phyloP scores from a whole-genome alignment of 2,329 filamentous ascomycete species.

The Talaromyces funiculosus region DNA sequence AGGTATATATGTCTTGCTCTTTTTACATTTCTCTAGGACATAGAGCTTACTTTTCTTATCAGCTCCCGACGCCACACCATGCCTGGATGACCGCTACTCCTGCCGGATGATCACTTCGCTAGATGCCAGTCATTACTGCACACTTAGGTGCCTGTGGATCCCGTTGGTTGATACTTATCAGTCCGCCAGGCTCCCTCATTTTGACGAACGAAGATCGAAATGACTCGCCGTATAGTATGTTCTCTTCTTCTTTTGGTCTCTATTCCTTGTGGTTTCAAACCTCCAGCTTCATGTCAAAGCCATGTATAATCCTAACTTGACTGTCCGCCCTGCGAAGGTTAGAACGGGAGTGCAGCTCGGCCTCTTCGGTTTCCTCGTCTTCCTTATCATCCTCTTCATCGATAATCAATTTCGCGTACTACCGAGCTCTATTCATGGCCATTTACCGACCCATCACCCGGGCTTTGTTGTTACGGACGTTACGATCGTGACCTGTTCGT shows the following conservation, averaged over 20 bases:
- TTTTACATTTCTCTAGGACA: background rate
- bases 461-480: constrained; percentile 83
- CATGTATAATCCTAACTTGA: background rate
- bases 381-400: constrained; percentile 72
- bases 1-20: background rate
- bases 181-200: constrained; percentile 9
- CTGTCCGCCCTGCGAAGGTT: constrained; percentile 34
- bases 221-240: constrained; percentile 41
- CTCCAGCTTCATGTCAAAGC: background rate
- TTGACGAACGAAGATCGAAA: constrained; percentile 15
- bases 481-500: constrained; percentile 69
- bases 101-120: constrained; percentile 3
- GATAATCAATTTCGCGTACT: constrained; percentile 85
- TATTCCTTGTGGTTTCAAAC: background rate
- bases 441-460: constrained; percentile 78
- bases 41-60: background rate
- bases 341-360: constrained; percentile 70
- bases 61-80: constrained; percentile 4
- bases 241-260: background rate
- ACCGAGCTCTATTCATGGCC: constrained; percentile 76
- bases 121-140: background rate
- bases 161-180: background rate
- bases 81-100: constrained; percentile 8
- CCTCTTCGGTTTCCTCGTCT: constrained; percentile 58
- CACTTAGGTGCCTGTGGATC: background rate